phyloP scores from a whole-genome alignment of 139 green algal genomes.

The Chara braunii region DNA sequence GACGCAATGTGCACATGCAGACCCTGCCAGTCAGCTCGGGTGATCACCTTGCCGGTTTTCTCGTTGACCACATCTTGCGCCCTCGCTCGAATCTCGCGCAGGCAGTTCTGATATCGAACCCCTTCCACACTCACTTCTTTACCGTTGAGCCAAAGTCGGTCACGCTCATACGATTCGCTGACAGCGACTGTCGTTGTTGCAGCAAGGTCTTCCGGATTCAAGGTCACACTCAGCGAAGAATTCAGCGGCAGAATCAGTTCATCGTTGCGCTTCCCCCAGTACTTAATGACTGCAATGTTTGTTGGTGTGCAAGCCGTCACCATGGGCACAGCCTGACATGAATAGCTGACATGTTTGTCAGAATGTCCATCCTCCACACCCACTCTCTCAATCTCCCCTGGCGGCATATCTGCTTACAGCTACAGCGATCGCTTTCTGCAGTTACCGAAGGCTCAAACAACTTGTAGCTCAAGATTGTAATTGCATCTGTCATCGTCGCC shows the following conservation, averaged over 20 bases:
- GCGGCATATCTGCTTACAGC: no score
- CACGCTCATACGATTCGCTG: constrained; percentile 13
- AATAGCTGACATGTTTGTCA: no score
- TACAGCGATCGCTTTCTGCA: no score
- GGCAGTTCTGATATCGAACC: constrained; percentile 32
- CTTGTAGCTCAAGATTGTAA: no score
- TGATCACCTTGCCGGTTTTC: constrained; percentile 12
- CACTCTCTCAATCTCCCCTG: no score
- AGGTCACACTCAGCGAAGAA: constrained; percentile 24
- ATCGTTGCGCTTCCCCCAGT: constrained; percentile 41
- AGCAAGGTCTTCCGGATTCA: constrained; percentile 17
- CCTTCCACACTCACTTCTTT: constrained; percentile 24
- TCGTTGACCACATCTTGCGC: not conserved
- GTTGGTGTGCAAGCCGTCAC: constrained; percentile 31
- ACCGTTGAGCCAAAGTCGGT: constrained; percentile 41
- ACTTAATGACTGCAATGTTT: constrained; percentile 45
- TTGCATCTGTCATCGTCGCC: no score
- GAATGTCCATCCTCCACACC: no score
- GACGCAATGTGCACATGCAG: constrained; percentile 34
- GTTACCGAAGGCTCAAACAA: no score
- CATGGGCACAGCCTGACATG: no score
- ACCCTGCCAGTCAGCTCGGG: not conserved
- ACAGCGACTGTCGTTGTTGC: constrained; percentile 37
- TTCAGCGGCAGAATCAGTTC: constrained; percentile 37
- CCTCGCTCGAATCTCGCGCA: constrained; percentile 9